A percentile compares a stretch with the other conserved stretches of the same genome.
phyloP scores from a whole-genome alignment of 73 alveolate genomes.

The Strombidium stylifer region DNA sequence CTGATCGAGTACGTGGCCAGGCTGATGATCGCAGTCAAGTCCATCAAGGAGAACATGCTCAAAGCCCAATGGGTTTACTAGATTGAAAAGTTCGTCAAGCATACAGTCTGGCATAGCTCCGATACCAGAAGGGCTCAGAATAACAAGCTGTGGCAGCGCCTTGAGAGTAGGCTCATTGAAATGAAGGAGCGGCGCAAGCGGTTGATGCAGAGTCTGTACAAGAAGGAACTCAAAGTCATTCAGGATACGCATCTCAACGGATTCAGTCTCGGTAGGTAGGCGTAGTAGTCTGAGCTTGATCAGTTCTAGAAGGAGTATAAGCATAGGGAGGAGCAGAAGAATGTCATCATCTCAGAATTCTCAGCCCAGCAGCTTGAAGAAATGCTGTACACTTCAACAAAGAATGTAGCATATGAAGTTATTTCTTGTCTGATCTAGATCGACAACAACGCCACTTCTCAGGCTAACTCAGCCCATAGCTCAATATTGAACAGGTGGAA shows the following conservation, averaged over 20 bases:
- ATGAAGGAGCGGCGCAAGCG: constrained; percentile 71
- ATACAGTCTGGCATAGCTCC: constrained; percentile 64
- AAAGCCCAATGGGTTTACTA: constrained; percentile 29
- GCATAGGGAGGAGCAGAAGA: constrained; percentile 39
- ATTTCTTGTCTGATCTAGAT: constrained; percentile 56
- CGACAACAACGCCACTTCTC: no score
- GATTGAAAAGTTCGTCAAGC: constrained; percentile 60
- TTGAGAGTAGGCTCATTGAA: constrained; percentile 57
- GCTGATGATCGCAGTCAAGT: constrained; percentile 48
- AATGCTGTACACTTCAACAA: constrained; percentile 64
- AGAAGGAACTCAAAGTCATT: constrained; percentile 42
- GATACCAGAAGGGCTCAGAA: constrained; percentile 46
- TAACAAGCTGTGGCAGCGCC: constrained; percentile 44
- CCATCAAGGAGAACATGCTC: constrained; percentile 39
- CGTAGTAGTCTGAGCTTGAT: no score
- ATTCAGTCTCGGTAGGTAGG: no score
- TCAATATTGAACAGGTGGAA: no score
- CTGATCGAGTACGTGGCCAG: constrained; percentile 66
- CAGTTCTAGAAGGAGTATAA: constrained; percentile 54
- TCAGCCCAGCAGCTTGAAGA: constrained; percentile 65
- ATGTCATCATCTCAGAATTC: constrained; percentile 53
- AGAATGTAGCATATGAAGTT: constrained; percentile 71
- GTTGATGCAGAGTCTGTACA: constrained; percentile 38
- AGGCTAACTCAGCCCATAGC: no score
- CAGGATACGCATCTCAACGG: neutral